Evolutionary conservation across 495 filamentous ascomycete genomes (phyloP).

Genomic region (Lindgomyces ingoldianus): DNA sequence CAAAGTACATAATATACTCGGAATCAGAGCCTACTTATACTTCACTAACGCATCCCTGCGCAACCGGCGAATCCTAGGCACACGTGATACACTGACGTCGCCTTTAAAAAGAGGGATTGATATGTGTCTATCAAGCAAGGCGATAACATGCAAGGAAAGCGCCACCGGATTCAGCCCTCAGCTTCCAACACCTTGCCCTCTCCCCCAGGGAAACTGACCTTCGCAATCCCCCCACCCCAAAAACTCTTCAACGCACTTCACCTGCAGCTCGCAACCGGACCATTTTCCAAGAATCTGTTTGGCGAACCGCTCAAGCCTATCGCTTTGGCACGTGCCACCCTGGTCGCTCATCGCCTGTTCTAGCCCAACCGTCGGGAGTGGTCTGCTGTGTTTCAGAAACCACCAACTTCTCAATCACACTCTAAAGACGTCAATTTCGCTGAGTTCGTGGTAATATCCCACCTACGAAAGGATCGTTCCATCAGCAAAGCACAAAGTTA

Average conservation of each 20-base stretch:
- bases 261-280: neutral
- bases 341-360: neutral
- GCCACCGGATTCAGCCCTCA: neutral
- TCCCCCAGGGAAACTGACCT: no score
- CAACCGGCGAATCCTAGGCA: neutral
- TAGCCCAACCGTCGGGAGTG: neutral
- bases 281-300: neutral
- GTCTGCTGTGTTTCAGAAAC: neutral
- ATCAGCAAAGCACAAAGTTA: no score
- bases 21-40: no score
- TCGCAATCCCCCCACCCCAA: neutral
- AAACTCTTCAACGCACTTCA: neutral
- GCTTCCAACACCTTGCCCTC: no score
- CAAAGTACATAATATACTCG: no score
- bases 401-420: neutral
- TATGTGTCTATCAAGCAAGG: neutral
- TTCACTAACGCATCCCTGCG: neutral
- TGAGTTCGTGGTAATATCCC: no score
- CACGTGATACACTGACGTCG: neutral
- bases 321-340: constrained; percentile 20
- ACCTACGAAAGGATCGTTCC: no score
- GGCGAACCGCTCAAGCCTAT: neutral
- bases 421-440: no score
- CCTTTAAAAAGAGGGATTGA: neutral
- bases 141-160: neutral